These are phyloP conservation scores for Stephania cephalantha DNA, from an alignment of 164 flowering plant species.

Conservation along the genomic window DNA sequence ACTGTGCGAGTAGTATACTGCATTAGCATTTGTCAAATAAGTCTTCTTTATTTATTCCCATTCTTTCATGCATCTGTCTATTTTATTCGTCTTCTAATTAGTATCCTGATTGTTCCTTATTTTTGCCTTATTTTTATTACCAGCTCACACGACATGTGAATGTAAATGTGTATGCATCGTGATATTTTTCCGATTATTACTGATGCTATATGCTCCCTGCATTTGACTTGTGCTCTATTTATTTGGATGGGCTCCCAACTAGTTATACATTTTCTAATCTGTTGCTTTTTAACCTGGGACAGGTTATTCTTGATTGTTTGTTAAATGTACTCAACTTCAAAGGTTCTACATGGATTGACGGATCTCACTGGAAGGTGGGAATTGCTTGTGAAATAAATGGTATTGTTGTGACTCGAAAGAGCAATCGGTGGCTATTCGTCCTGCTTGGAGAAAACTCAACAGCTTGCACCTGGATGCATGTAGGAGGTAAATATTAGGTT, in stretches of 20 bases:
- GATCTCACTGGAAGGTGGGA: neutral
- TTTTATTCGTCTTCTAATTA: neutral
- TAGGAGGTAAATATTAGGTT: slow-evolving; percentile 2
- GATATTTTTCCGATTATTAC: neutral
- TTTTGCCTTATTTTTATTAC: no score
- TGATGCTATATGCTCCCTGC: neutral
- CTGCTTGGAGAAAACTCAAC: slow-evolving; percentile 11
- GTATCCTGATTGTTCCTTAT: no score
- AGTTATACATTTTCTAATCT: neutral
- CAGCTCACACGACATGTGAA: neutral
- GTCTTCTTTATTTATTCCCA: neutral
- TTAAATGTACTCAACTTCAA: neutral
- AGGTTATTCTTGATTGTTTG: neutral
- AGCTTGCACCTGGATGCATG: slow-evolving; percentile 5
- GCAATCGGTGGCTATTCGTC: neutral
- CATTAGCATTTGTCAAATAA: neutral
- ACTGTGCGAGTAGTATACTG: neutral
- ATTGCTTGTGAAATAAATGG: slow-evolving; percentile 4
- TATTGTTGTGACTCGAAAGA: slow-evolving; percentile 6
- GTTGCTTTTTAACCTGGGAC: neutral
- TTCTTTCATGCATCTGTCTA: neutral
- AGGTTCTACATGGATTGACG: neutral
- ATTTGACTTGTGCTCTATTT: neutral
- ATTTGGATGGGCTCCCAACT: neutral
- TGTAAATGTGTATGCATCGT: neutral